Evolutionary conservation across 176 grass and related monocot genomes (phyloP).

Genomic region (Olyra latifolia): DNA sequence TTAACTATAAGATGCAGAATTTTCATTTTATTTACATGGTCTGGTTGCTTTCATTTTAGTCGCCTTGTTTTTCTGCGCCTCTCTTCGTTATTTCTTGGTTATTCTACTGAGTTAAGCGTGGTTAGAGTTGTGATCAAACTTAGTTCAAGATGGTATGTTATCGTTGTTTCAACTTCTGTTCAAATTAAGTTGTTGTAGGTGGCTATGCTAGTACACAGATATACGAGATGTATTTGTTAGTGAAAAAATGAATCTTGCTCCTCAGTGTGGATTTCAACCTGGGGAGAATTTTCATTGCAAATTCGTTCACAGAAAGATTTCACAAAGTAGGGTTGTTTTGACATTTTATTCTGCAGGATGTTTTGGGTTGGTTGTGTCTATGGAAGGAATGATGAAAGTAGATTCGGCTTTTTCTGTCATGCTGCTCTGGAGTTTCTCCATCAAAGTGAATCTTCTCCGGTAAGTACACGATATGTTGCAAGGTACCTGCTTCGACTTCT

Average conservation of each 20-base stretch:
- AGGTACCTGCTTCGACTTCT: background rate
- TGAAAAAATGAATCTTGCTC: background rate
- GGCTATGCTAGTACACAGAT: background rate
- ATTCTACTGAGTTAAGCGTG: constrained; percentile 13
- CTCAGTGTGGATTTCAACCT: background rate
- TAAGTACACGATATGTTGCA: constrained; percentile 47
- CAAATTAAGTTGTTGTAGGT: background rate
- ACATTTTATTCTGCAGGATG: constrained; percentile 67
- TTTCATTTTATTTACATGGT: background rate
- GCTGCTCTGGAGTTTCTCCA: constrained; percentile 92
- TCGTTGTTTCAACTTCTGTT: background rate
- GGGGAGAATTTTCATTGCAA: background rate
- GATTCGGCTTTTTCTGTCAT: constrained; percentile 95
- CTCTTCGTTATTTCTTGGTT: background rate
- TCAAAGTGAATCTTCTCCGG: constrained; percentile 67
- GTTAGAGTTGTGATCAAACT: background rate
- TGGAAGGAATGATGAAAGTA: constrained; percentile 78
- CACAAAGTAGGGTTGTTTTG: constrained; percentile 4
- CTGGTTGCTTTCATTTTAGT: background rate
- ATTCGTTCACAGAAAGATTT: background rate
- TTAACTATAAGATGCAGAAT: background rate
- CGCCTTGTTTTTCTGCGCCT: background rate
- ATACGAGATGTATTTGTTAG: constrained; percentile 13
- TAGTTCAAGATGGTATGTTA: background rate
- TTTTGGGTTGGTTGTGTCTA: constrained; percentile 90